Evolutionary conservation across 225 moss, liverwort and hornwort genomes (phyloP), one percentile per base, ranked within the genome.

Genomic region (Takakia lepidozioides): DNA sequence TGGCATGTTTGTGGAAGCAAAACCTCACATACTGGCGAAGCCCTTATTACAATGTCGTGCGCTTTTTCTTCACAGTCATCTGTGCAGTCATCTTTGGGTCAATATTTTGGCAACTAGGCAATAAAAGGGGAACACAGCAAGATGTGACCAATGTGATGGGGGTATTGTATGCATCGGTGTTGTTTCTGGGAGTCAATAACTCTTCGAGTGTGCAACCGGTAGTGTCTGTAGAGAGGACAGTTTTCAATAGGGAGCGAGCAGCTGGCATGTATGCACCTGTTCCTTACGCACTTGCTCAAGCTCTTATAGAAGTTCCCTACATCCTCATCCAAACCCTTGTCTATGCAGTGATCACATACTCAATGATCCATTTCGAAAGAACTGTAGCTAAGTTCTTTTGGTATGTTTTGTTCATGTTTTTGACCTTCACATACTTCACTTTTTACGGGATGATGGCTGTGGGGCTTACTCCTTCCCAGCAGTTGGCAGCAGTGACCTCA

Each of bases 381-480:
- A 70, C 58, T 45, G 75, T 64, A 57, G 43, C 52, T 2, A 75
- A 75, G 22, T 70, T 69, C 48, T 61, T 70, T 39, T 70, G 57
- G 69, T 70, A 70, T 29, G 25, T 75, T 30, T 37, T 70, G 10
- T 69, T 57, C 36, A 70, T 70, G 70, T 65, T 65, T 27, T 27
- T 66, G 42, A 75, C 75, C 5, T 52, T 74, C 16, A 48, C 54
- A 15, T 74, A 74, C 20, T 74, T 69, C 56, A 74, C 74, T 16
- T 69, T 59, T 27, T 74, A 74, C 32, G 74, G 74, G 5, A 74
- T 74, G 74, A 64, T 74, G 74, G 74, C 74, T 10, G 69, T 74
- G 9, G 74, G 63, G 14, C 25, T 74, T 9, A 74, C 74, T 14
- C 64, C 74, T 25, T 62, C 62, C 1, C 69, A 74, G 25, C 69